Base-by-base conservation (phyloP, 225 moss, liverwort and hornwort species). In the Sphagnum contortum region DNA sequence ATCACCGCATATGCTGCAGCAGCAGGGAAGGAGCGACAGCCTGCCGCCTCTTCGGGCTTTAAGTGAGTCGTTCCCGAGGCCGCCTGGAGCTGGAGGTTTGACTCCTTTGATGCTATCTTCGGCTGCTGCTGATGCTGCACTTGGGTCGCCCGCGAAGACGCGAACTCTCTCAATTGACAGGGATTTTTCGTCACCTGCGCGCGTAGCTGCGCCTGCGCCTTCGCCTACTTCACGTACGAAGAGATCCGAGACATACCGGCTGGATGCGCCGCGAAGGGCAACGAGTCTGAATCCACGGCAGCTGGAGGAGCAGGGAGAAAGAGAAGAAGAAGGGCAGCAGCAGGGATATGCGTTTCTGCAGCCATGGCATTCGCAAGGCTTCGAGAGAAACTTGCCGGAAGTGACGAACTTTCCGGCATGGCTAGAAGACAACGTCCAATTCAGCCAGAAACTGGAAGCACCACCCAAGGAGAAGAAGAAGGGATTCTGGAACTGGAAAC, bases 401-500 rank as follows among this genome's bases (percentile, higher is more conserved):
- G 81, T 81, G 59, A 63, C 76, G 13, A 85, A 89, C 59, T 84
- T 89, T 62, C 79, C 83, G 9, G 77, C 66, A 3, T 88, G 88
- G 88, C 74, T 87, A 49, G 83, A 91, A 65, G 87, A 88, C 57
- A 88, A 87, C 71, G 75, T 88, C 56, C 70, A 83, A 61, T 89
- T 89, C 63, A 92, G 92, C 76, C 84, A 77, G 73, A 89, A 85
- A 68, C 70, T 94, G 6, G 94, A 91, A 68, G 84, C 80, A 47
- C 83, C 73, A n/a, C 29, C 29, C 29, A 29, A 29, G 29, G 78
- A 91, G 68, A 83, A 85, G 81, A 94, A 94, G 83, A 87, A 80
- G 62, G 87, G 94, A 68, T 64, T 91, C 57, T 91, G 94, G 94
- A 91, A 89, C 54, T 94, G 94, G 94, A 87, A 91, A 65, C 94